Percentiles rank a stretch among this genome's conserved stretches.
Evolutionary conservation across 495 filamentous ascomycete genomes (phyloP).

Genomic region (Bryoglossum gracile): DNA sequence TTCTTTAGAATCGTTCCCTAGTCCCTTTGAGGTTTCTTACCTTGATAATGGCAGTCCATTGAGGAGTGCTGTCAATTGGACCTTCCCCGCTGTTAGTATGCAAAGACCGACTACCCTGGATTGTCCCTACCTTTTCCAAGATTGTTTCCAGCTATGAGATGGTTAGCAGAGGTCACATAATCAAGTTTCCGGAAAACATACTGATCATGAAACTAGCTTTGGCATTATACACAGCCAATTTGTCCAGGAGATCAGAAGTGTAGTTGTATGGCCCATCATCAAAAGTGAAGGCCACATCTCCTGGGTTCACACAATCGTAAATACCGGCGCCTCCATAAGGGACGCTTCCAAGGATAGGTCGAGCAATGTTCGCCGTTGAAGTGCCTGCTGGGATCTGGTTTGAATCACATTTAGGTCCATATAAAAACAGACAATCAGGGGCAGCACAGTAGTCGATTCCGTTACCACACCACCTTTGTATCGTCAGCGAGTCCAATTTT

Average conservation of each 20-base stretch:
- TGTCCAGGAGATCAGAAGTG: conserved; percentile 54
- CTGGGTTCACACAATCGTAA: conserved; percentile 48
- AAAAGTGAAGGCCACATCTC: conserved; percentile 55
- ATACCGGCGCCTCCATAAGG: conserved; percentile 57
- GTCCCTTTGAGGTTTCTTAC: conserved; percentile 1
- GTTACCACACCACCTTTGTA: conserved; percentile 51
- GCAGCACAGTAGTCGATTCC: conserved; percentile 55
- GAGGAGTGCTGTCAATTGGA: conserved; percentile 17
- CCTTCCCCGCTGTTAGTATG: not conserved
- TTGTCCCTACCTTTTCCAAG: conserved; percentile 30
- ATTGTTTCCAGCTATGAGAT: conserved; percentile 53
- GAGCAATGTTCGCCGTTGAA: conserved; percentile 51
- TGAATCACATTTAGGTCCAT: conserved; percentile 58
- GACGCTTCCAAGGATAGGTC: conserved; percentile 50
- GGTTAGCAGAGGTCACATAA: conserved; percentile 35
- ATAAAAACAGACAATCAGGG: conserved; percentile 64
- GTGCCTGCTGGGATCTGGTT: conserved; percentile 54
- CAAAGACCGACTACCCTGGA: not conserved
- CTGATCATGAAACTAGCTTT: conserved; percentile 64
- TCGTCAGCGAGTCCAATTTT: conserved; percentile 30
- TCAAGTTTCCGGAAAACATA: conserved; percentile 43
- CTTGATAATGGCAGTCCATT: conserved; percentile 17
- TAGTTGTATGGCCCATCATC: conserved; percentile 64
- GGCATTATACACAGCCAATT: conserved; percentile 47
- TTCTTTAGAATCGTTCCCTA: conserved; percentile 2